Evolutionary conservation across 768 basidiomycete genomes (phyloP), one percentile per base, ranked within the genome.

Genomic region (Bullera alba): DNA sequence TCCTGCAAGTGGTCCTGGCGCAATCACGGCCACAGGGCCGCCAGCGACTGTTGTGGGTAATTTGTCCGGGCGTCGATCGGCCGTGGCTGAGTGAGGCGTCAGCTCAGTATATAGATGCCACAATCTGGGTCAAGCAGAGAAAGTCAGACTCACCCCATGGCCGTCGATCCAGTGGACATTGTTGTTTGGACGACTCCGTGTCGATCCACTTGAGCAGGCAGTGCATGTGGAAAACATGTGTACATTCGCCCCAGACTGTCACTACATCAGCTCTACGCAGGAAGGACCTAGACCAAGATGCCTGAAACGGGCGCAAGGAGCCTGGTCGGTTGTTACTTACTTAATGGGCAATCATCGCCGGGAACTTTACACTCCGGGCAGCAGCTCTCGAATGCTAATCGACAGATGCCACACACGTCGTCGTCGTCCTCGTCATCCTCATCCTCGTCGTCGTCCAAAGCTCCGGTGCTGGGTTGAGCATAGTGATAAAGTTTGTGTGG

Each of bases 221-320:
- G 71, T 99, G 93, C 88, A 96, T 91, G 70, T 99, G 95, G 67
- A 97, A 99, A 50, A 95, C 83, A 70, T 97, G 95, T 5, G 83
- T 88, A 67, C 93, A 99, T 74, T 95, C 84, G 28, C 95, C 95
- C 88, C 91, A 97, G 47, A 97, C 93, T 97, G 57, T n/a, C 29
- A 37, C n/a, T n/a, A n/a, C n/a, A 43, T 10, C 10, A 36, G 23
- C 22, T 28, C 28, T 28, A 35, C 26, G 19, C 16, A n/a, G 34
- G 8, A 17, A 19, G 14, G n/a, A 42, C 8, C 34, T 17, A 10
- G 38, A n/a, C n/a, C n/a, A n/a, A n/a, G n/a, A n/a, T n/a, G n/a
- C n/a, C n/a, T n/a, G n/a, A n/a, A 8, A 34, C 19, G 23, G 23
- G 42, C 12, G 22, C 14, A 27, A 19, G 25, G 12, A 43, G 14